Percentiles rank a stretch among this genome's conserved stretches.
phyloP scores from a whole-genome alignment of 371 early-diverging fungal species.

The Apophysomyces elegans region DNA sequence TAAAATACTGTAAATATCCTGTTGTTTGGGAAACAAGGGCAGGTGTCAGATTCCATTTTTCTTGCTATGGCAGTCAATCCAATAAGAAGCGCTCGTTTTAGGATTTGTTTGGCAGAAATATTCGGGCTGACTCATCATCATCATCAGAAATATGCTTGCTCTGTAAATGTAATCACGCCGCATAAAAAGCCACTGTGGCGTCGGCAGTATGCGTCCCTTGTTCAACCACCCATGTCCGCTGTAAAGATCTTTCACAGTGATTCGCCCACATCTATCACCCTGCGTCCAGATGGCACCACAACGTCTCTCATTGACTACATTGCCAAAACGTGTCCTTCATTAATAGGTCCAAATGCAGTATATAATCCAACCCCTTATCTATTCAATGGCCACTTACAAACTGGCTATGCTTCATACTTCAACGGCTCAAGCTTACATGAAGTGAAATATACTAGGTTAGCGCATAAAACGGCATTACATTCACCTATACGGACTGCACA shows the following conservation, averaged over 20 bases:
- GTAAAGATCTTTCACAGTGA: slow-evolving; percentile 1
- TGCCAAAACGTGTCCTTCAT: slow-evolving; percentile 44
- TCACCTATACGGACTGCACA: neutral
- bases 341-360: slow-evolving; percentile 44
- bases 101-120: neutral
- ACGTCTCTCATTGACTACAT: slow-evolving; percentile 39
- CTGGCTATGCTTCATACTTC: slow-evolving; percentile 62
- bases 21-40: too few relatives aligned
- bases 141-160: neutral
- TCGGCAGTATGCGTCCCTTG: neutral
- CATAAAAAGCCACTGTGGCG: slow-evolving; percentile 10
- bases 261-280: neutral
- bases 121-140: slow-evolving; percentile 5
- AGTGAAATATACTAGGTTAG: slow-evolving; percentile 61
- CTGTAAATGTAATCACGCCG: neutral
- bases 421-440: slow-evolving; percentile 37
- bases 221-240: neutral
- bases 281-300: neutral
- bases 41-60: too few relatives aligned
- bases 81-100: neutral
- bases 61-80: too few relatives aligned
- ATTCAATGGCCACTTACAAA: slow-evolving; percentile 66
- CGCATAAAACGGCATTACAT: neutral
- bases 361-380: slow-evolving; percentile 61
- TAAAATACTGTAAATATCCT: too few relatives aligned